Evolutionary conservation across 192 early-diverging fungal genomes (phyloP).

Genomic region (Funneliformis mosseae): DNA sequence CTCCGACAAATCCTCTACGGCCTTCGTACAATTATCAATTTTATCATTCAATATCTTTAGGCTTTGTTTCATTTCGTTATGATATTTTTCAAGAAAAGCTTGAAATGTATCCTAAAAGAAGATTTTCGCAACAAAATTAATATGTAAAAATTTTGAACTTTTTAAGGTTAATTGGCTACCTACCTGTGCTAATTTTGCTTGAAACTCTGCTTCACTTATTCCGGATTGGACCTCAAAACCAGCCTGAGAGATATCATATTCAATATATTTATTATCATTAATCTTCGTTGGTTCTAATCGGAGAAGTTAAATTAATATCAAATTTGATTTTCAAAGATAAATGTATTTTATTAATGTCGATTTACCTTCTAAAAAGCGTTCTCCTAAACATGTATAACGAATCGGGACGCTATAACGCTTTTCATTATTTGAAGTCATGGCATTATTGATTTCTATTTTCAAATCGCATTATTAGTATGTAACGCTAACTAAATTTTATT

Average conservation of each 20-base stretch:
- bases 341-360: neutral
- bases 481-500: too few relatives aligned
- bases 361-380: neutral
- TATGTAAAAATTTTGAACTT: neutral
- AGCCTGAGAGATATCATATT: neutral
- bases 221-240: neutral
- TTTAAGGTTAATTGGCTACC: neutral
- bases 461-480: too few relatives aligned
- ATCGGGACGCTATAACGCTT: too few relatives aligned
- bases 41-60: neutral
- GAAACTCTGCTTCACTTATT: neutral
- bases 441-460: too few relatives aligned
- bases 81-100: neutral
- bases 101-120: neutral
- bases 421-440: too few relatives aligned
- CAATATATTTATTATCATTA: neutral
- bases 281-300: neutral
- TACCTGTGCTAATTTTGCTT: neutral
- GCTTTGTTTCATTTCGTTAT: neutral
- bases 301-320: neutral
- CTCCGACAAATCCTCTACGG: neutral
- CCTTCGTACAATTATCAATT: neutral
- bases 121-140: neutral
- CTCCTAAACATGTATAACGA: too few relatives aligned
- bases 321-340: too few relatives aligned